Percentiles rank a stretch among this genome's conserved stretches.
phyloP scores from a whole-genome alignment of 1,139 yeast genomes.

The Pichia sp. region DNA sequence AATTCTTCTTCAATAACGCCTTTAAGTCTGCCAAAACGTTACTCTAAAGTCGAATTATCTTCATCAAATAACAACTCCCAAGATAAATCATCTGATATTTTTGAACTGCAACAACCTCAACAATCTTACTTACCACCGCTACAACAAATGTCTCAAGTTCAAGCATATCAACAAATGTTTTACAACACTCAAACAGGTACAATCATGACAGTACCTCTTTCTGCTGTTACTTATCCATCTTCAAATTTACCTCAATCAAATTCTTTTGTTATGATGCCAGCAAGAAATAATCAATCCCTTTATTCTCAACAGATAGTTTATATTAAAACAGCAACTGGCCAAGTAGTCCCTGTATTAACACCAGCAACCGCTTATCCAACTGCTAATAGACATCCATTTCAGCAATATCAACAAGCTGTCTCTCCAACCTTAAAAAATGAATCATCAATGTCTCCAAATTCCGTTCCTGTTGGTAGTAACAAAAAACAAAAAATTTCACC shows the following conservation, averaged over 20 bases:
- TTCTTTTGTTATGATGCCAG: neutral
- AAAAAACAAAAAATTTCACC: constrained; percentile 4
- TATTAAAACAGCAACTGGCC: constrained; percentile 5
- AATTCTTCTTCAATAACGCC: neutral
- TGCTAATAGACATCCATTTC: neutral
- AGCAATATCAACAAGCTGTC: neutral
- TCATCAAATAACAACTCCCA: neutral
- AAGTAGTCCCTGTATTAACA: constrained; percentile 6
- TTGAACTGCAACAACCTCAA: neutral
- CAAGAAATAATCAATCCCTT: neutral
- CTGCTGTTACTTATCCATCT: neutral
- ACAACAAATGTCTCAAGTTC: neutral
- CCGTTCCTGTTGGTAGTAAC: neutral
- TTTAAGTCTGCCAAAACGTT: constrained; percentile 5
- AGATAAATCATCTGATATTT: neutral
- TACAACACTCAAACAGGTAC: constrained; percentile 8
- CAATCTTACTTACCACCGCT: neutral
- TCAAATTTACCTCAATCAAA: neutral
- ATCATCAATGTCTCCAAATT: neutral
- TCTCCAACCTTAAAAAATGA: neutral
- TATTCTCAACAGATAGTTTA: constrained; percentile 3
- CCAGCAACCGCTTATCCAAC: neutral
- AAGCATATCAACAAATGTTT: constrained; percentile 8
- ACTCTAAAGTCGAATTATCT: neutral
- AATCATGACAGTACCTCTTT: constrained; percentile 1